Conservation (phyloP, 2,329 filamentous ascomycete species). For the Fusarium sp. region DNA sequence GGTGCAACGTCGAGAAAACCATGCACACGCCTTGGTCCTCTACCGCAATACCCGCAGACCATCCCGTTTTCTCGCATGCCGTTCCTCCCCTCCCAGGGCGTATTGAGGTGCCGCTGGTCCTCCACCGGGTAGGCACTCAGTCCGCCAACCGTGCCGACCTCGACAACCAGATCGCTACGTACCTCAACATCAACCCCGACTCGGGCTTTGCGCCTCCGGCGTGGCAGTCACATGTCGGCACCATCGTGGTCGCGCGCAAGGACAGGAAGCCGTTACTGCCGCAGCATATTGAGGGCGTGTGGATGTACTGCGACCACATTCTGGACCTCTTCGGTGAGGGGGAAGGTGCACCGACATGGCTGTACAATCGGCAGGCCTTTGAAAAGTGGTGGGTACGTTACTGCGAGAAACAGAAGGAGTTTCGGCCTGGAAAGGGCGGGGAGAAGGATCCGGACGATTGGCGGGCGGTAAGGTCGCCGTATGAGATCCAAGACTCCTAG, state of each 20-base stretch:
- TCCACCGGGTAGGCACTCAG: conserved; percentile 12
- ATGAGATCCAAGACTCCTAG: conserved; percentile 9
- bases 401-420: conserved; percentile 1
- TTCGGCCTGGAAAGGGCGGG: not conserved
- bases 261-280: conserved; percentile 17
- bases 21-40: conserved; percentile 3
- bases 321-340: conserved; percentile 1
- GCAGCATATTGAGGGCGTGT: conserved; percentile 2
- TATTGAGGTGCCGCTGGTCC: conserved; percentile 13
- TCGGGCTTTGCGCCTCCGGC: conserved; percentile 8
- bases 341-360: not conserved
- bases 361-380: conserved; percentile 8
- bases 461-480: conserved; percentile 4
- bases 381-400: conserved; percentile 15
- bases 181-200: conserved; percentile 16
- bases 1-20: conserved; percentile 9
- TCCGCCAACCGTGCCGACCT: conserved; percentile 15
- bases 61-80: conserved; percentile 4
- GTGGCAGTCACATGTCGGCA: conserved; percentile 19
- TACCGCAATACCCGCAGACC: not conserved
- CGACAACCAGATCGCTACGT: conserved; percentile 14
- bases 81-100: conserved; percentile 2
- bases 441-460: conserved; percentile 18
- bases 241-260: conserved; percentile 16
- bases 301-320: conserved; percentile 1